A percentile compares a stretch with the other conserved stretches of the same genome.
Evolutionary conservation across 352 stramenopile species (phyloP).

Genomic region (Globisporangium uncinulatum): DNA sequence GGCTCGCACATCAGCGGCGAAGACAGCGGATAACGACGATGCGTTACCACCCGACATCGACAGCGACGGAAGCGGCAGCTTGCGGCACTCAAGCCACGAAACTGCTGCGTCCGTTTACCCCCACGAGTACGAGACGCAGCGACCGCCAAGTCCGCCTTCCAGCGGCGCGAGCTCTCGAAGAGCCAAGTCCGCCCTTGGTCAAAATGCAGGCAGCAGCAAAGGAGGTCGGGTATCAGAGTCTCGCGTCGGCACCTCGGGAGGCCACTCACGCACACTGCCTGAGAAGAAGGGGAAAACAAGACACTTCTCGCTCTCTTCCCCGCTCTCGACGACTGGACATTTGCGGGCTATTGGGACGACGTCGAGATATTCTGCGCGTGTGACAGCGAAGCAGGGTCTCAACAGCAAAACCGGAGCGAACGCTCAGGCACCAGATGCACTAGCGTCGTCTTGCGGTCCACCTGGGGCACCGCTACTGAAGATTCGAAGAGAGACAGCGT

Average conservation of each 20-base stretch:
- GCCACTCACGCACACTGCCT: slow-evolving; percentile 1
- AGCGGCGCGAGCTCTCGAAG: slow-evolving; percentile 4
- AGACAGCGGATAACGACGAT: too few species aligned
- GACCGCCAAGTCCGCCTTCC: not conserved
- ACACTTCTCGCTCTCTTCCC: not conserved
- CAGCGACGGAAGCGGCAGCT: slow-evolving; percentile 1
- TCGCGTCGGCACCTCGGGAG: not conserved
- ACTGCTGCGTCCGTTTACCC: slow-evolving; percentile 1
- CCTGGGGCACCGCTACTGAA: slow-evolving; percentile 24
- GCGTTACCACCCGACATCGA: not conserved
- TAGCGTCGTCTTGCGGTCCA: not conserved
- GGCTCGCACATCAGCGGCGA: too few species aligned
- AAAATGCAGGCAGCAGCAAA: not conserved
- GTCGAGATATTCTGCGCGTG: slow-evolving; percentile 8
- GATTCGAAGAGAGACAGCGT: slow-evolving; percentile 44
- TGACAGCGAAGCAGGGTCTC: slow-evolving; percentile 11
- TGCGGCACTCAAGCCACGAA: slow-evolving; percentile 3
- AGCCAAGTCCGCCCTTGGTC: not conserved
- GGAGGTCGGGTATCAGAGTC: not conserved
- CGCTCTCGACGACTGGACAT: not conserved
- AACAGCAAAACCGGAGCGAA: slow-evolving; percentile 3
- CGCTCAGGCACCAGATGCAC: slow-evolving; percentile 8
- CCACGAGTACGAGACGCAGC: not conserved
- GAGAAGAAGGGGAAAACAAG: slow-evolving; percentile 10
- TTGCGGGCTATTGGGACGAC: not conserved